Conservation (phyloP, 306 rosid species). For the Rubus idaeus region DNA sequence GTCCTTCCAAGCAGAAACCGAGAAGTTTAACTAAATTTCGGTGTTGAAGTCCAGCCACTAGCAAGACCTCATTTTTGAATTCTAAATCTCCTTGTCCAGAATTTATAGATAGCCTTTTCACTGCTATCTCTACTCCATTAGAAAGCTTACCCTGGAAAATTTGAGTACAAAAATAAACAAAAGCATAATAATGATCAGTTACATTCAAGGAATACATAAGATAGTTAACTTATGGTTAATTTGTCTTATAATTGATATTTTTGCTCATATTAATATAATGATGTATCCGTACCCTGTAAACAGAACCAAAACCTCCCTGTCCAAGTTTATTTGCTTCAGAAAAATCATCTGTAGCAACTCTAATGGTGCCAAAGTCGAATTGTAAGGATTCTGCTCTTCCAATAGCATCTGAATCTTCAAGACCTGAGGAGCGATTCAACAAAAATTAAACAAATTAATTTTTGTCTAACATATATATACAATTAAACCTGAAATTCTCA, state of each 20-base stretch:
- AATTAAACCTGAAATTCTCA: neutral
- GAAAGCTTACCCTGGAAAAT: neutral
- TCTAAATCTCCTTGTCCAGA: conserved; percentile 12
- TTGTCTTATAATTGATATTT: neutral
- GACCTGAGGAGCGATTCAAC: neutral
- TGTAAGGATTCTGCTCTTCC: neutral
- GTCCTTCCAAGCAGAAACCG: conserved; percentile 5
- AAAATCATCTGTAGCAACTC: conserved; percentile 11
- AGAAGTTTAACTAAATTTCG: conserved; percentile 7
- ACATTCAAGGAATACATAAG: too few species aligned
- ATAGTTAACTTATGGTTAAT: too few species aligned
- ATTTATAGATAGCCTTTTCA: neutral
- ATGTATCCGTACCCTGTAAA: conserved; percentile 2
- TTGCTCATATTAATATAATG: neutral
- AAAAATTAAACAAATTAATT: neutral
- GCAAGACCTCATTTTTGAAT: too few species aligned
- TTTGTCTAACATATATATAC: too few species aligned
- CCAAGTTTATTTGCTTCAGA: conserved; percentile 14
- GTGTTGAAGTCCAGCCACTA: conserved; percentile 3
- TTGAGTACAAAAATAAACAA: neutral
- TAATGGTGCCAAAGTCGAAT: conserved; percentile 4
- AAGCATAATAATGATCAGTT: too few species aligned
- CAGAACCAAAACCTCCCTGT: conserved; percentile 4
- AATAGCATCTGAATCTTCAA: conserved; percentile 1
- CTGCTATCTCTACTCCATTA: conserved; percentile 2